A percentile compares a stretch with the other conserved stretches of the same genome.
phyloP scores from a whole-genome alignment of 306 rosid genomes.

The Quercus rubra region DNA sequence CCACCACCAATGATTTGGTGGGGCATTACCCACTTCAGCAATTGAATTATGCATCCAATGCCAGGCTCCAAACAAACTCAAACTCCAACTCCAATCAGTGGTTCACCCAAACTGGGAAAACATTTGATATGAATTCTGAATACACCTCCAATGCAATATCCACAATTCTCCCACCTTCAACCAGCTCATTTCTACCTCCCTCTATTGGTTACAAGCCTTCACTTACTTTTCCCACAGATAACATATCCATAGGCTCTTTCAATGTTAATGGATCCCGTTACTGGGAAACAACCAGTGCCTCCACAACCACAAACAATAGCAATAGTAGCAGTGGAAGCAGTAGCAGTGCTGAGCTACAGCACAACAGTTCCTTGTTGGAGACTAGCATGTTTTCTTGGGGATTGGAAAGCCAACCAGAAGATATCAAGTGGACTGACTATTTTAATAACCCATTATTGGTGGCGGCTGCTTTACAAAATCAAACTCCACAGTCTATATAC shows the following conservation, averaged over 20 bases:
- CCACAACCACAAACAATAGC: conserved; percentile 26
- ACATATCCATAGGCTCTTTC: conserved; percentile 28
- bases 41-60: conserved; percentile 29
- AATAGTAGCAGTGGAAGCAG: conserved; percentile 29
- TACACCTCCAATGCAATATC: conserved; percentile 34
- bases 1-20: conserved; percentile 36
- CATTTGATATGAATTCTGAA: conserved; percentile 40
- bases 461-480: conserved; percentile 34
- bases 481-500: conserved; percentile 29
- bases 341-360: conserved; percentile 25
- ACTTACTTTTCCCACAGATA: conserved; percentile 31
- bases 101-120: conserved; percentile 34
- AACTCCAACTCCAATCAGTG: conserved; percentile 38
- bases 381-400: conserved; percentile 38
- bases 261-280: conserved; percentile 35
- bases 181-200: conserved; percentile 25
- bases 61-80: conserved; percentile 27
- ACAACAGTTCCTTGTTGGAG: conserved; percentile 24
- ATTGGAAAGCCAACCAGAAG: conserved; percentile 37
- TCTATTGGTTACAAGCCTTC: conserved; percentile 46
- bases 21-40: conserved; percentile 42
- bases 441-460: conserved; percentile 43
- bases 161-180: conserved; percentile 30
- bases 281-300: conserved; percentile 33
- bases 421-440: conserved; percentile 51